phyloP scores from a whole-genome alignment of 441 rosid species.

The Monsonia emarginata region DNA sequence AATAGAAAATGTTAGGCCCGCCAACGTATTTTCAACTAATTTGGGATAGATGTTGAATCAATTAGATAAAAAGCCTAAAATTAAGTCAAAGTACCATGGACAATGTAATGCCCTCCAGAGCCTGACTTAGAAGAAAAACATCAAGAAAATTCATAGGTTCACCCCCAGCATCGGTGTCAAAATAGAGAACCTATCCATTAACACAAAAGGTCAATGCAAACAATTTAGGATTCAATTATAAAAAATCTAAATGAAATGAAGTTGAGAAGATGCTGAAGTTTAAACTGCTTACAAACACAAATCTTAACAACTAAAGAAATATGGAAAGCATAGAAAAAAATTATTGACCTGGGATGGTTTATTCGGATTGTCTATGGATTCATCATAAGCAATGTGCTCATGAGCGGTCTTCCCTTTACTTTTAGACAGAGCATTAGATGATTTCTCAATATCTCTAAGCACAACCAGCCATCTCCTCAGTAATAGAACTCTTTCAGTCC shows the following conservation, averaged over 20 bases:
- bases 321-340: neutral
- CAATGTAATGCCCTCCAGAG: constrained; percentile 76
- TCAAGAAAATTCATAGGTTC: constrained; percentile 75
- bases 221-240: neutral
- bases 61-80: constrained; percentile 7
- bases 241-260: neutral
- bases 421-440: constrained; percentile 26
- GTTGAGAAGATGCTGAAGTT: neutral
- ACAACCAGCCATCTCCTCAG: constrained; percentile 71
- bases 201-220: constrained; percentile 13
- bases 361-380: constrained; percentile 37
- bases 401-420: constrained; percentile 36
- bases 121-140: constrained; percentile 93
- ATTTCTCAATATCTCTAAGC: constrained; percentile 60
- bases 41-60: constrained; percentile 2
- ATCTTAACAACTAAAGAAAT: neutral
- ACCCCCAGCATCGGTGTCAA: constrained; percentile 75
- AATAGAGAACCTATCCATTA: constrained; percentile 58
- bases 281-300: neutral
- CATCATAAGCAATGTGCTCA: constrained; percentile 41
- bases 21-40: no score
- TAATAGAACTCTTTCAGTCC: constrained; percentile 63
- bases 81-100: constrained; percentile 57
- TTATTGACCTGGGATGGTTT: constrained; percentile 43
- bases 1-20: no score